Conservation (phyloP, 2,329 filamentous ascomycete genomes). For the Venturiaceae sp. region DNA sequence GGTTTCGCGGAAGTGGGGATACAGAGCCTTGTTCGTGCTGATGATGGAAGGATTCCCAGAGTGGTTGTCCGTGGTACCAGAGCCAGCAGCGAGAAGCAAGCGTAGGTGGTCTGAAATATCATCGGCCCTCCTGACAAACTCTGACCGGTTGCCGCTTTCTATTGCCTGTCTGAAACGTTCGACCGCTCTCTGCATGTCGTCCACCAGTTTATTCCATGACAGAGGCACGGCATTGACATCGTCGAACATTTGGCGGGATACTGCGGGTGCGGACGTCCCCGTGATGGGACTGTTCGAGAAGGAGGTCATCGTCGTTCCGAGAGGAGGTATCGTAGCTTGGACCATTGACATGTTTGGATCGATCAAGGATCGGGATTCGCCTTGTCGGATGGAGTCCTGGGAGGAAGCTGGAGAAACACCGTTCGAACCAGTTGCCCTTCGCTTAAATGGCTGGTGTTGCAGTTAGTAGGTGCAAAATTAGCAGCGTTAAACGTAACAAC, state of each 20-base stretch:
- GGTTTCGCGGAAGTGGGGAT: constrained; percentile 96
- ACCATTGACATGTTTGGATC: constrained; percentile 39
- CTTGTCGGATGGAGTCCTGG: constrained; percentile 64
- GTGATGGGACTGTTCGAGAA: constrained; percentile 41
- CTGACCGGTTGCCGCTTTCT: constrained; percentile 68
- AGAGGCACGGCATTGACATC: constrained; percentile 71
- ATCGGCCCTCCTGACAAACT: constrained; percentile 91
- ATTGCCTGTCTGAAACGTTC: constrained; percentile 89
- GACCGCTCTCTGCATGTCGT: constrained; percentile 86
- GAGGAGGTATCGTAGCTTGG: constrained; percentile 33
- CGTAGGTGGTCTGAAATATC: constrained; percentile 96
- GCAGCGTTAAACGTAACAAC: constrained; percentile 36
- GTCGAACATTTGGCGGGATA: constrained; percentile 82
- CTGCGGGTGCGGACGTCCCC: constrained; percentile 35
- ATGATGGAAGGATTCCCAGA: constrained; percentile 99
- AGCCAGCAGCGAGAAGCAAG: constrained; percentile 86
- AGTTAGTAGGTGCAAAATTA: neutral
- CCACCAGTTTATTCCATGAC: constrained; percentile 81
- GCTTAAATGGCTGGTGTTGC: constrained; percentile 34
- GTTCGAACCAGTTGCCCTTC: constrained; percentile 56
- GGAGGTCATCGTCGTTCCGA: constrained; percentile 43
- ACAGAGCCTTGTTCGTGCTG: constrained; percentile 91
- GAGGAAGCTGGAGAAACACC: constrained; percentile 79
- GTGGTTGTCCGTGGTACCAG: constrained; percentile 95
- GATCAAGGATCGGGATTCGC: constrained; percentile 20